Evolutionary conservation across 164 flowering plant genomes (phyloP), one percentile per base, ranked within the genome.

Genomic region (Euptelea pleiosperma): DNA sequence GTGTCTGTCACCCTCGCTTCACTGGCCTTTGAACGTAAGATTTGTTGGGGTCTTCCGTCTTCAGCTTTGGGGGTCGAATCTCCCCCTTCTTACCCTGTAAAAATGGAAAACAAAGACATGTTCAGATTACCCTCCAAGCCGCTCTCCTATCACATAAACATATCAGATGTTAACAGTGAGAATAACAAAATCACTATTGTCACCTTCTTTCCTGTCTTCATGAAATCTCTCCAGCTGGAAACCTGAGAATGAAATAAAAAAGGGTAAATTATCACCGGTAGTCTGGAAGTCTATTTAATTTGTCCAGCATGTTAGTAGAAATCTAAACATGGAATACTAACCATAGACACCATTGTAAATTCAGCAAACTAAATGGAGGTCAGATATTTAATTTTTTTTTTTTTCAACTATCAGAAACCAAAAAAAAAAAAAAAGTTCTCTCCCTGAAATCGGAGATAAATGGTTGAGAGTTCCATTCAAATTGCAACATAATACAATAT

Each of bases 1-100:
- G 40, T n/a, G 2, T n/a, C 25, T 15, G 36, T 69, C 49, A 67
- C 60, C 86, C 85, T 63, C 87, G 77, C 68, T 94, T 90, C 57
- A 94, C 96, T 2, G 99, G 99, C 77, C 97, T 88, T 55, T 90
- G 99, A 60, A 94, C 99, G 43, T 94, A 94, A 8, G 99, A 90
- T 67, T 90, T 94, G 81, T 90, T 90, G 33, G 99, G 97, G 69
- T 90, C 99, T 72, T 94, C 97, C 7, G 96, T 94, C 81, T 94
- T 94, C 10, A 94, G 95, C 75, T 94, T 94, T 21, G 99, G 99
- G 2, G 99, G 99, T 55, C 91, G 85, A 48, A 83, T 71, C 69
- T 91, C 97, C 58, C 99, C 97, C 70, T 94, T 94, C 76, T 94
- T 93, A 15, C 57, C 82, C 98, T 93, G 82, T 52, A 71, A 41